Evolutionary conservation across 2,329 filamentous ascomycete genomes (phyloP).

Genomic region (Colletotrichum lindemuthianum): DNA sequence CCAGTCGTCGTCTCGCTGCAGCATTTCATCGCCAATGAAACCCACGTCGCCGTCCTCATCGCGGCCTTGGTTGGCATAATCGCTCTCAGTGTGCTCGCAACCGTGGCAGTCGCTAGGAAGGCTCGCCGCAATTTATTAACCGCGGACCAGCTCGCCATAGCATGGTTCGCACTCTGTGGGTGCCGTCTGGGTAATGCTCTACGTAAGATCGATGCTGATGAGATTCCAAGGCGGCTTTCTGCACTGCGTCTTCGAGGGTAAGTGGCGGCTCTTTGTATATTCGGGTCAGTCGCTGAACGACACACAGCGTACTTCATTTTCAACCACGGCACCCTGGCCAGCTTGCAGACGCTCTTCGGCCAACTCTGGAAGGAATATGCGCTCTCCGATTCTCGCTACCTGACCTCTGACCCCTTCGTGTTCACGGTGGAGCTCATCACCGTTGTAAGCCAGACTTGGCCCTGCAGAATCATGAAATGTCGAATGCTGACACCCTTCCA

Average conservation of each 20-base stretch:
- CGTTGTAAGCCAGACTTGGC: constrained; percentile 61
- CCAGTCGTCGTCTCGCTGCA: constrained; percentile 55
- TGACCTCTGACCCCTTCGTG: constrained; percentile 84
- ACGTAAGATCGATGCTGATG: constrained; percentile 29
- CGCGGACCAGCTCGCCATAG: constrained; percentile 55
- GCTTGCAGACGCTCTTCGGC: constrained; percentile 77
- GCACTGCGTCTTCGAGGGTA: constrained; percentile 85
- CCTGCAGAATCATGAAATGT: not conserved
- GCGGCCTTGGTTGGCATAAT: constrained; percentile 50
- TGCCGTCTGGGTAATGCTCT: constrained; percentile 14
- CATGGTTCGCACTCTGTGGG: constrained; percentile 68
- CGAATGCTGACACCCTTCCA: constrained; percentile 33
- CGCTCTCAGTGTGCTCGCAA: constrained; percentile 46
- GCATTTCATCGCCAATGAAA: constrained; percentile 56
- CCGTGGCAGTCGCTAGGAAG: constrained; percentile 44
- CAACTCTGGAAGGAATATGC: constrained; percentile 96
- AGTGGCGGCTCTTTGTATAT: constrained; percentile 14
- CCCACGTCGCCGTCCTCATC: constrained; percentile 51
- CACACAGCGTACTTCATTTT: constrained; percentile 76
- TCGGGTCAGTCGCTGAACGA: not conserved
- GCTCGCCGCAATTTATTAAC: constrained; percentile 44
- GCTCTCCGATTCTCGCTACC: constrained; percentile 85
- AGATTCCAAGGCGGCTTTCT: constrained; percentile 68
- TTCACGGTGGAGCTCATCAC: constrained; percentile 89
- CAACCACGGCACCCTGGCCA: constrained; percentile 73